Evolutionary conservation across 352 stramenopile genomes (phyloP), one percentile per base, ranked within the genome.

Genomic region (Vaucheria bursata): DNA sequence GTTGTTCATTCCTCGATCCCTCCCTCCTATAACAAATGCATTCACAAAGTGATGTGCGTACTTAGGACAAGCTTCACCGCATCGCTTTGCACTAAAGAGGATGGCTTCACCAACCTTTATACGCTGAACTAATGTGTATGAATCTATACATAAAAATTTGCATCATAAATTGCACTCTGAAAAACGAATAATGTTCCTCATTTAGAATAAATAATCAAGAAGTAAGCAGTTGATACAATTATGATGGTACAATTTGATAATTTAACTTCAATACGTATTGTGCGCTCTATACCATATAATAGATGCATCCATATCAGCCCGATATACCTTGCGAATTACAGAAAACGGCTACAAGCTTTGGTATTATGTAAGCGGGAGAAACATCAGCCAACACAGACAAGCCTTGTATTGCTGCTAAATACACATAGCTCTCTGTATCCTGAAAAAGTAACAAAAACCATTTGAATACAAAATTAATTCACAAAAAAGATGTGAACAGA

Each of bases 341-440:
- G 65, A 82, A 82, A 33, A 82, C 29, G 25, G 45, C 52, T 5
- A 82, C 77, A 3, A 82, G 71, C 34, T 37, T 45, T 64, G 77
- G 77, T 74, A 82, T 82, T 50, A 32, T 73, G 35, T 68, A 76
- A 12, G 39, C 38, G 1, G 77, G 77, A 40, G 75, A 52, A 7
- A 64, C 77, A 31, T 79, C 77, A 33, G 77, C 70, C 32, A 82
- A 71, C 0, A 73, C 77, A 35, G 77, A 40, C 8, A 82, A 71
- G 12, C 77, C 77, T 73, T 82, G 77, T 49, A 82, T 71, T 2
- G 77, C 77, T 18, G 77, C 77, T 3, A 82, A 67, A 49, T 82
- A 82, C 18, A 82, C 77, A 69, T 82, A 82, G n/a, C 70, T 79
- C 50, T 82, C 77, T 25, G 18, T 59, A 49, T 82, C 77, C 52